Base-by-base conservation (phyloP, 1,284 basidiomycete species). In the Tilletia setariae region DNA sequence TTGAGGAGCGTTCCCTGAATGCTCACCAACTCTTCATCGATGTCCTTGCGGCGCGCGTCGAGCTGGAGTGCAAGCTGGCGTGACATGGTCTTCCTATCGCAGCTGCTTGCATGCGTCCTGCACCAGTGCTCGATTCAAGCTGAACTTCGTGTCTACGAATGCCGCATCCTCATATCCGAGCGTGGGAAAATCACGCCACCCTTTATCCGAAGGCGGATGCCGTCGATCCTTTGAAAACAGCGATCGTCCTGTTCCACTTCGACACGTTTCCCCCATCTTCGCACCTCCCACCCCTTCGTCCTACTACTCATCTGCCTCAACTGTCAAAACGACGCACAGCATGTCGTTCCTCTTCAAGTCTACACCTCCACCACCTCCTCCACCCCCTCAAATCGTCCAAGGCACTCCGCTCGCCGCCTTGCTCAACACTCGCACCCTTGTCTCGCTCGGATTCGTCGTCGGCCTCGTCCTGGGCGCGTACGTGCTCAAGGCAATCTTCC, bases 391-490 rank as follows among this genome's bases (percentile, higher is more conserved):
- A n/a, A 28, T 19, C 25, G 7, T 35, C 32, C 19, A 59, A 21
- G 11, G 35, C 25, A 46, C 25, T 19, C 68, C 25, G 0, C 73
- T 74, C 70, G 68, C 71, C 6, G 72, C 71, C 2, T 68, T 72
- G 40, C 72, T 75, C 44, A 74, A 68, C 64, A 51, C 65, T 1
- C 74, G 75, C 59, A 71, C 74, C 3, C 69, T 70, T 9, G 62
- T 72, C 47, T 75, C 75, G 40, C 67, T 75, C 46, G 71, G 70
- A 47, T 76, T 72, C 56, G 75, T 76, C 44, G 70, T n/a, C 19
- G 64, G 61, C 13, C 73, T 76, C 67, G 63, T 72, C 35, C 43
- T 21, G 23, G 44, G 30, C 13, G 75, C 71, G 49, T 47, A 70
- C 64, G 15, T 74, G 19, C 49, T 64, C 40, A 70, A 72, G 2